A percentile compares a stretch with the other conserved stretches of the same genome.
Evolutionary conservation across 2,329 filamentous ascomycete genomes (phyloP).

Genomic region (Cladosporium austrohemisphaericum): DNA sequence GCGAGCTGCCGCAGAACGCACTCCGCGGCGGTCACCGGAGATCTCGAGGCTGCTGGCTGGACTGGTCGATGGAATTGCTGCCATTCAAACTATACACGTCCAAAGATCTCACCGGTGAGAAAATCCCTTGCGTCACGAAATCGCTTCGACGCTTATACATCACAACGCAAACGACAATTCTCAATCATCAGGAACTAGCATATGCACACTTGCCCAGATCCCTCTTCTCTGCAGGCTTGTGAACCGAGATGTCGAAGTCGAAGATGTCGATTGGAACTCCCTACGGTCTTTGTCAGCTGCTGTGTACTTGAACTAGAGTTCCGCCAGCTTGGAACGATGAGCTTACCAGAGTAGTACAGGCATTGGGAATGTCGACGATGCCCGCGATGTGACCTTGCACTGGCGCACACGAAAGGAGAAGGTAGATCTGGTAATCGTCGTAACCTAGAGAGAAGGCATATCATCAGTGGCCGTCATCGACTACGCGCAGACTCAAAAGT

Average conservation of each 20-base stretch:
- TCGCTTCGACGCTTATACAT: no score
- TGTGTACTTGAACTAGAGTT: not conserved
- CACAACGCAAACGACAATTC: no score
- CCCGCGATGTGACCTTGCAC: constrained; percentile 85
- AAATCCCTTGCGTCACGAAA: no score
- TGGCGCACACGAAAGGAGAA: constrained; percentile 79
- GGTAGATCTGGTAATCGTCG: constrained; percentile 74
- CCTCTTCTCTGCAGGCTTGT: constrained; percentile 55
- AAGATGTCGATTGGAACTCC: constrained; percentile 88
- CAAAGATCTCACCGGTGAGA: no score
- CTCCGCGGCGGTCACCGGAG: no score
- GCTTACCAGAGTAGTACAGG: constrained; percentile 74
- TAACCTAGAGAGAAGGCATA: constrained; percentile 41
- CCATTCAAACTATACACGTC: no score
- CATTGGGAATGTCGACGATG: constrained; percentile 87
- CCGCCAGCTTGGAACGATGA: not conserved
- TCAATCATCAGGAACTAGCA: constrained; percentile 38
- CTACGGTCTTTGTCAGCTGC: not conserved
- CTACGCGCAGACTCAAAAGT: not conserved
- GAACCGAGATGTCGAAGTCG: constrained; percentile 82
- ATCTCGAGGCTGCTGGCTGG: no score
- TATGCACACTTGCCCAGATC: constrained; percentile 72
- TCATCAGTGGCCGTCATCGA: not conserved
- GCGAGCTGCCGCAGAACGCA: no score
- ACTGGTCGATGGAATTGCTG: no score